Evolutionary conservation across 2,329 filamentous ascomycete species (phyloP).

Genomic region (Colletotrichum spinosum): DNA sequence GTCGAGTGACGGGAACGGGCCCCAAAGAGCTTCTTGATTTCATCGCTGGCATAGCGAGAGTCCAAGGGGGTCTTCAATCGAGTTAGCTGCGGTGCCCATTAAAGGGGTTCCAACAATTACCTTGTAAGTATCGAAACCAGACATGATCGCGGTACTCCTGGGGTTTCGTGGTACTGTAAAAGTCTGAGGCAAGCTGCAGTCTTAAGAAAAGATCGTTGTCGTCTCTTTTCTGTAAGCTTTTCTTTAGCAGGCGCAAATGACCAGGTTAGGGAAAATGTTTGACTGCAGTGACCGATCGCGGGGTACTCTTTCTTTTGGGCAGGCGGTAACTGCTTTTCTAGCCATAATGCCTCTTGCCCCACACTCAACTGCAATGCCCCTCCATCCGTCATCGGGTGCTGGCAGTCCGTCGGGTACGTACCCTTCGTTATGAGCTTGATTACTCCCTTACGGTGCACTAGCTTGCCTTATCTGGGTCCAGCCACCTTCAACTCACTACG

Average conservation of each 20-base stretch:
- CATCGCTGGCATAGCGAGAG: conserved; percentile 77
- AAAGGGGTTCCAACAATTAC: background rate
- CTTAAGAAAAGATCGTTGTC: no score
- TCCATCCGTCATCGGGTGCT: conserved; percentile 1
- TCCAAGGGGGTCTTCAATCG: conserved; percentile 55
- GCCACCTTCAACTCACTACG: conserved; percentile 33
- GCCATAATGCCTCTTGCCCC: conserved; percentile 9
- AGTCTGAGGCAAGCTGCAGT: no score
- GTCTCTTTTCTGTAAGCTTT: no score
- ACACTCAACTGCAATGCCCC: conserved; percentile 1
- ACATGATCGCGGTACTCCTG: background rate
- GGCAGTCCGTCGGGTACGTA: conserved; percentile 5
- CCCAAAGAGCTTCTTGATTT: conserved; percentile 86
- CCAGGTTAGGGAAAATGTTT: background rate
- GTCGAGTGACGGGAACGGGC: conserved; percentile 79
- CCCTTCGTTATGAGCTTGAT: conserved; percentile 1
- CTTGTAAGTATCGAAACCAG: conserved; percentile 13
- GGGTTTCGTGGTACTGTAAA: no score
- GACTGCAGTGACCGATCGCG: conserved; percentile 18
- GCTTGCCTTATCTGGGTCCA: conserved; percentile 3
- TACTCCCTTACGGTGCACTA: background rate
- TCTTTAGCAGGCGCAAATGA: no score
- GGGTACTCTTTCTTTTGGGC: conserved; percentile 18
- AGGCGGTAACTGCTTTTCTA: conserved; percentile 19
- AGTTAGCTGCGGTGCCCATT: background rate